These are phyloP conservation scores for Xylaria sp. DNA, from an alignment of 2,329 filamentous ascomycete species.

Conservation along the genomic window DNA sequence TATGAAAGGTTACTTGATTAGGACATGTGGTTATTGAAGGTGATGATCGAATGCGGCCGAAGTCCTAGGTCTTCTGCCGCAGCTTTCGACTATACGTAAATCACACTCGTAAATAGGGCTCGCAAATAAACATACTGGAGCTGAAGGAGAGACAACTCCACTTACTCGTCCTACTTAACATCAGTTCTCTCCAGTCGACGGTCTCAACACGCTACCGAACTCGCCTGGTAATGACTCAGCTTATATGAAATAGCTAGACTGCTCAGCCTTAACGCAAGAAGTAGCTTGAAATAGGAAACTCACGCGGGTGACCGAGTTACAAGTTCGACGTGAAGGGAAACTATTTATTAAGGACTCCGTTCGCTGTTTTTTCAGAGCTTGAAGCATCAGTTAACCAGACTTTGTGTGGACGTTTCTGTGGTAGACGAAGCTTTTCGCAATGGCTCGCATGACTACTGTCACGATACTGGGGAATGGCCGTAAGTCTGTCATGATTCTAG, in stretches of 20 bases:
- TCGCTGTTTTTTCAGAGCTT: not conserved
- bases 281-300: constrained; percentile 13
- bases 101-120: not conserved
- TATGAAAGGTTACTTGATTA: not conserved
- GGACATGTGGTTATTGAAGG: not conserved
- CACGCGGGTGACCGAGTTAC: constrained; percentile 16
- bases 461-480: constrained; percentile 4
- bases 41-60: not conserved
- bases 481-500: not conserved
- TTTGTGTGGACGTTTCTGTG: not conserved
- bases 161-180: not conserved
- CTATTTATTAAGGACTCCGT: not conserved
- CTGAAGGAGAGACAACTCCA: not conserved
- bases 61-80: not conserved
- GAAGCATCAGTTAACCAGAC: not conserved
- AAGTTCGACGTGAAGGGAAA: constrained; percentile 15
- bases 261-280: constrained; percentile 13
- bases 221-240: constrained; percentile 15
- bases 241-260: constrained; percentile 12
- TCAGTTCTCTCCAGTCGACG: not conserved
- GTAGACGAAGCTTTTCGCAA: constrained; percentile 5
- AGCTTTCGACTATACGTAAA: not conserved
- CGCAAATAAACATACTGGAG: not conserved
- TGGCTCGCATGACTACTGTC: constrained; percentile 10
- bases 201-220: not conserved